Evolutionary conservation across 306 rosid genomes (phyloP).

Genomic region (Myrica gale): DNA sequence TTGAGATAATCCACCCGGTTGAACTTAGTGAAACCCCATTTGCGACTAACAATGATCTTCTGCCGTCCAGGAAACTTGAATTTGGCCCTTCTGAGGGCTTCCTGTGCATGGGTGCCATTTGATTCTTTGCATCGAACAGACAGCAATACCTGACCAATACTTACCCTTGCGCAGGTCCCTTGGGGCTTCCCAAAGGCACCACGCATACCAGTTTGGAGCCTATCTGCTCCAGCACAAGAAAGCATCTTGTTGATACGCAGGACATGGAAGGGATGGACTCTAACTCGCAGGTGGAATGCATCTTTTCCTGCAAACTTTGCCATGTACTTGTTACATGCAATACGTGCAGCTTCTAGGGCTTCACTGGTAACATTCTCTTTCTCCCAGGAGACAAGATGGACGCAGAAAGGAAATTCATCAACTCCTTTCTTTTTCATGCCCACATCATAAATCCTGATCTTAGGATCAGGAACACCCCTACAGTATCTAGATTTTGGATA

Average conservation of each 20-base stretch:
- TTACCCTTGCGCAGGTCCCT: conserved; percentile 78
- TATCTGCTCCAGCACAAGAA: conserved; percentile 88
- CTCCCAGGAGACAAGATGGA: conserved; percentile 88
- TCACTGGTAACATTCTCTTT: conserved; percentile 87
- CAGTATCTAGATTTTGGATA: conserved; percentile 71
- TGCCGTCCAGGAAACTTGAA: conserved; percentile 76
- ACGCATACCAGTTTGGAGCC: conserved; percentile 90
- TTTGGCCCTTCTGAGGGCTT: conserved; percentile 78
- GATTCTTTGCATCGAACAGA: conserved; percentile 68
- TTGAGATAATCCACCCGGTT: background rate
- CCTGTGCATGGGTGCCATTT: conserved; percentile 56
- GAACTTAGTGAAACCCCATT: conserved; percentile 40
- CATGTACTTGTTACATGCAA: conserved; percentile 87
- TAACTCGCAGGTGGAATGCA: conserved; percentile 80
- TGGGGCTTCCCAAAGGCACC: conserved; percentile 86
- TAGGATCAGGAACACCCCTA: conserved; percentile 67
- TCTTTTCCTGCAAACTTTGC: conserved; percentile 82
- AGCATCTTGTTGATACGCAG: conserved; percentile 86
- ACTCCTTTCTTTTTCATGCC: conserved; percentile 94
- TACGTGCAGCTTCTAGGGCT: conserved; percentile 84
- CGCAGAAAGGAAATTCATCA: conserved; percentile 89
- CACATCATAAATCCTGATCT: conserved; percentile 80
- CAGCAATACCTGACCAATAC: conserved; percentile 70
- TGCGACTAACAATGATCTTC: conserved; percentile 76
- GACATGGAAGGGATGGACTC: conserved; percentile 88